phyloP scores from a whole-genome alignment of 1,139 yeast species.

The Geotrichum citri-aurantii region DNA sequence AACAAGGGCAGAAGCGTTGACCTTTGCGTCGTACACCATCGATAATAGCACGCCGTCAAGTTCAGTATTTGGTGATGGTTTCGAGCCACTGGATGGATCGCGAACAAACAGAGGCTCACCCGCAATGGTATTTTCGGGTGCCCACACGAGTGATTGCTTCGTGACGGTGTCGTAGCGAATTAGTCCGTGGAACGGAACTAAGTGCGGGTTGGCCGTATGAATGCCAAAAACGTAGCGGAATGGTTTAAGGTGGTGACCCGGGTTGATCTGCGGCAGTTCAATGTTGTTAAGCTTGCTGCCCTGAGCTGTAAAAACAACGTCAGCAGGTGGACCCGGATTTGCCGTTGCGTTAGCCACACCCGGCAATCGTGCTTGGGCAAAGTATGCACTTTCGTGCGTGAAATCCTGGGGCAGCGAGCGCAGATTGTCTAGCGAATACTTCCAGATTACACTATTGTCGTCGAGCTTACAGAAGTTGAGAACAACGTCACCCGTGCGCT shows the following conservation, averaged over 20 bases:
- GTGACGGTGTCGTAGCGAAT: conserved; percentile 17
- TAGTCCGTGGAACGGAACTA: conserved; percentile 18
- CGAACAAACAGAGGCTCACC: conserved; percentile 22
- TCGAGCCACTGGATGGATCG: conserved; percentile 16
- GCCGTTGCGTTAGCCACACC: conserved; percentile 3
- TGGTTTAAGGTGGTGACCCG: conserved; percentile 7
- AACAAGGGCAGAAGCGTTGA: conserved; percentile 17
- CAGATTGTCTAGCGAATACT: conserved; percentile 13
- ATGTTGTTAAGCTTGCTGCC: conserved; percentile 10
- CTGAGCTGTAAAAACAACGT: conserved; percentile 2
- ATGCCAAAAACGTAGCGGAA: conserved; percentile 19
- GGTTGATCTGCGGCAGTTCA: conserved; percentile 19
- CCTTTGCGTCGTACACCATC: conserved; percentile 18
- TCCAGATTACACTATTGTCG: conserved; percentile 16
- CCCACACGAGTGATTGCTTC: conserved; percentile 16
- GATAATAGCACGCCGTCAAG: conserved; percentile 20
- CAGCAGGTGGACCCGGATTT: background rate
- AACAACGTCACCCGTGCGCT: conserved; percentile 18
- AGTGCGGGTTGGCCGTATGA: conserved; percentile 11
- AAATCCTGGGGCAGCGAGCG: conserved; percentile 14
- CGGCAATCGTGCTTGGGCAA: conserved; percentile 18
- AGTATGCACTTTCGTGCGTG: background rate
- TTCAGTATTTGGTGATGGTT: conserved; percentile 8
- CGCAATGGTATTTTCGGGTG: conserved; percentile 16
- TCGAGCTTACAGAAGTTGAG: conserved; percentile 17